Conservation (phyloP, 805 yeast genomes). For the Yamadazyma akitaensis region DNA sequence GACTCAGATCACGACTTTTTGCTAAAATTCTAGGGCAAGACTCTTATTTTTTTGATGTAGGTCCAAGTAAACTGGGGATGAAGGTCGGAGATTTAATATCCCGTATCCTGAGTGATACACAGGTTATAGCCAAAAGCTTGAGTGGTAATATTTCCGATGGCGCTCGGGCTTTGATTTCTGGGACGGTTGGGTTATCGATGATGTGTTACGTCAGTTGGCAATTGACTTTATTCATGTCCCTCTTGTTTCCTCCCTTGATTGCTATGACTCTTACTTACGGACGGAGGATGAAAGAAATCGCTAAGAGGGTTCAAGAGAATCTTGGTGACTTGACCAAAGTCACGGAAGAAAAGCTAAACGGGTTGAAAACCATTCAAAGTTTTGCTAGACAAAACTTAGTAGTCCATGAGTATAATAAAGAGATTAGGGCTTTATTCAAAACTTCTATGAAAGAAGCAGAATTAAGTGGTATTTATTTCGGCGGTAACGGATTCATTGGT, state of each 20-base stretch:
- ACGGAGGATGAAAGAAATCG: conserved; percentile 65
- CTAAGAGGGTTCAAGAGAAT: conserved; percentile 76
- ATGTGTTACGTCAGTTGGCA: conserved; percentile 85
- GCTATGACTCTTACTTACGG: conserved; percentile 82
- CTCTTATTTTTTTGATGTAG: conserved; percentile 83
- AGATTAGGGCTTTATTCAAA: conserved; percentile 60
- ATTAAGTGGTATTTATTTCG: conserved; percentile 71
- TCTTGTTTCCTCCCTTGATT: conserved; percentile 80
- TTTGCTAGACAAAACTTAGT: conserved; percentile 83
- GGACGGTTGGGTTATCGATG: conserved; percentile 84
- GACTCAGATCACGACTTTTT: conserved; percentile 73
- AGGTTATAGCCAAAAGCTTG: conserved; percentile 78
- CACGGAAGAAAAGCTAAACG: conserved; percentile 86
- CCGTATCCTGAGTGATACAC: conserved; percentile 82
- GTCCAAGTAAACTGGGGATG: conserved; percentile 45
- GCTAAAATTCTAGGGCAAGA: conserved; percentile 80
- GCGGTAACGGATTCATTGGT: conserved; percentile 81
- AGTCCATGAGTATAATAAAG: conserved; percentile 68
- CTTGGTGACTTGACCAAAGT: conserved; percentile 85
- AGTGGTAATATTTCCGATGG: conserved; percentile 93
- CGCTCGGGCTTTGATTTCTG: conserved; percentile 76
- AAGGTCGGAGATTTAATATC: conserved; percentile 91
- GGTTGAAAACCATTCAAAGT: conserved; percentile 82
- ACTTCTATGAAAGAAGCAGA: conserved; percentile 79
- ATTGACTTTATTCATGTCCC: conserved; percentile 74